Conservation (phyloP, 1,284 basidiomycete genomes). For the Pascua sp. region DNA sequence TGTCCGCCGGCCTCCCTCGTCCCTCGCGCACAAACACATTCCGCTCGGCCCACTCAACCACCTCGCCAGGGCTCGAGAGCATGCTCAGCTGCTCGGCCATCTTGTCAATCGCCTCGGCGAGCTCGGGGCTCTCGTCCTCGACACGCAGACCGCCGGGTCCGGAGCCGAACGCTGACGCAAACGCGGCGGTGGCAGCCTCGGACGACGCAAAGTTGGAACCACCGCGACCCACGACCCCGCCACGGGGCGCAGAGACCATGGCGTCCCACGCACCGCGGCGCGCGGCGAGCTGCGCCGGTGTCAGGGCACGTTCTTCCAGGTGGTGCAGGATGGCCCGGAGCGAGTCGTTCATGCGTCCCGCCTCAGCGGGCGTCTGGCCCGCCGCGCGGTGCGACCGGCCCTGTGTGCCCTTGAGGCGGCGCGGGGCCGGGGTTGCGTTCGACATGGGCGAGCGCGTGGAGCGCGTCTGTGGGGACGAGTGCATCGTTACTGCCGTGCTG, state of each 20-base stretch:
- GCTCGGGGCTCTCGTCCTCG: conserved; percentile 22
- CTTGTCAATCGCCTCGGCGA: conserved; percentile 56
- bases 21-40: conserved; percentile 59
- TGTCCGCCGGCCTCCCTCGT: conserved; percentile 54
- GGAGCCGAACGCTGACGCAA: background rate
- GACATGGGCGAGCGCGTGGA: conserved; percentile 1
- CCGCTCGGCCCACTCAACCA: conserved; percentile 69
- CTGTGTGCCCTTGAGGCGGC: conserved; percentile 5
- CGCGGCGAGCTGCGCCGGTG: background rate
- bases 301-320: conserved; percentile 7
- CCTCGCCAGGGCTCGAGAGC: conserved; percentile 65
- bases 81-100: conserved; percentile 71
- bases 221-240: too few species aligned
- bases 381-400: conserved; percentile 11
- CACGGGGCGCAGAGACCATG: too few species aligned
- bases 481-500: background rate
- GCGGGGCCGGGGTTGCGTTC: conserved; percentile 2
- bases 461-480: background rate
- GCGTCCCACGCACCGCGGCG: too few species aligned
- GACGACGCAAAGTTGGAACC: too few species aligned
- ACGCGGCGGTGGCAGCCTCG: too few species aligned
- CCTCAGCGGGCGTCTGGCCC: conserved; percentile 37
- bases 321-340: conserved; percentile 25
- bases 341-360: conserved; percentile 22
- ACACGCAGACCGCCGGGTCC: conserved; percentile 4